Base-by-base conservation (phyloP, 805 yeast species). In the baker's yeast (Saccharomyces cerevisiae) region DNA sequence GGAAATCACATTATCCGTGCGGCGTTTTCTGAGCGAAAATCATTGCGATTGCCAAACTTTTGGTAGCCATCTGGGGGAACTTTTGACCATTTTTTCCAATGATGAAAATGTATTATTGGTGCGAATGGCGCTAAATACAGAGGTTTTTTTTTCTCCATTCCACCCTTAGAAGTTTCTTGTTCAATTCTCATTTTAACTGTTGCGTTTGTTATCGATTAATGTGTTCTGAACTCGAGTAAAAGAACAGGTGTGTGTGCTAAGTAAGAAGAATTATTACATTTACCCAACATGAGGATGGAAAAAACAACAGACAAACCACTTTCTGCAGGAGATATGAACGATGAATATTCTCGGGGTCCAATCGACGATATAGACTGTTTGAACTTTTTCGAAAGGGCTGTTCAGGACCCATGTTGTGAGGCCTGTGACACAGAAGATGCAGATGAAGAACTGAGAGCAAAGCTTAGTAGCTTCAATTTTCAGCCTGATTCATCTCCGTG, bases 401-500 rank as follows among this genome's bases (percentile, higher is more conserved):
- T 65, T 14, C 64, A 64, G 55, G 63, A 65, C 56, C 65, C 66
- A 46, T 53, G 70, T 54, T 51, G 63, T 47, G 59, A 54, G 51
- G 59, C 67, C 54, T 63, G 70, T 56, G 66, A 62, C 58, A 53
- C 36, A 8, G 61, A 55, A 13, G 62, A 57, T 28, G 56, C 47
- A 9, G 53, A 55, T 30, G 43, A 36, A 8, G 43, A 36, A 36
- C 43, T 36, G 43, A 36, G 43, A 9, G 43, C 43, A 36, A 36
- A n/a, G 43, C 43, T 36, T 11, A n/a, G 17, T 17, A 36, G 9
- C 17, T 36, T 36, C 8, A 36, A 36, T 36, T 36, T 36, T 9
- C 22, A 36, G 24, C 17, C 43, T 6, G 43, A 36, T 17, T 36
- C 43, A 3, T 17, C 43, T 8, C 43, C 43, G 11, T 36, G 43